Percentiles rank a stretch among this genome's conserved stretches.
phyloP scores from a whole-genome alignment of 768 basidiomycete species.

The Royoungia palumana region DNA sequence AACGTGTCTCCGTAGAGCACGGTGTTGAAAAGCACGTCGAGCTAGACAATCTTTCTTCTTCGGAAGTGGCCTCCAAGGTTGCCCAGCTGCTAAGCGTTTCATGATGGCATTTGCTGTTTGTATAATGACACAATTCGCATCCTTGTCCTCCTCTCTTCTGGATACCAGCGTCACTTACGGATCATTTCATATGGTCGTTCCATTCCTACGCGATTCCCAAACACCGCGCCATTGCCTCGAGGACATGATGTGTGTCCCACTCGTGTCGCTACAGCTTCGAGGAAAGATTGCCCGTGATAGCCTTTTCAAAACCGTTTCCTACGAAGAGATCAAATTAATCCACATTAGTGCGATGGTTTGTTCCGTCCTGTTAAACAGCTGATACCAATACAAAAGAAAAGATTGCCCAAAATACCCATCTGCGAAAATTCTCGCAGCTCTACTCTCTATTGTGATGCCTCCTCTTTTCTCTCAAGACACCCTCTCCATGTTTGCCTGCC shows the following conservation, averaged over 20 bases:
- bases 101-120: constrained; percentile 11
- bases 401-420: background rate
- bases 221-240: constrained; percentile 20
- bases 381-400: background rate
- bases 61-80: constrained; percentile 71
- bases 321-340: background rate
- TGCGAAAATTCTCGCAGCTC: background rate
- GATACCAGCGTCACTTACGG: background rate
- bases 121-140: constrained; percentile 7
- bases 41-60: constrained; percentile 68
- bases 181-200: background rate
- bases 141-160: background rate
- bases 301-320: constrained; percentile 2
- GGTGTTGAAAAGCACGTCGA: constrained; percentile 81
- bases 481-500: constrained; percentile 45
- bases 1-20: constrained; percentile 47
- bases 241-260: constrained; percentile 17
- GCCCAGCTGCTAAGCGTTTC: constrained; percentile 50
- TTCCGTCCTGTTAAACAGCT: background rate
- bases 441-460: background rate
- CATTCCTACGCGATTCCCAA: constrained; percentile 1
- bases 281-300: constrained; percentile 1
- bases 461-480: constrained; percentile 26
- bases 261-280: constrained; percentile 18
- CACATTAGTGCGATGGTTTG: background rate